phyloP scores from a whole-genome alignment of 2,329 filamentous ascomycete genomes.

The Emericellopsis cladophorae region DNA sequence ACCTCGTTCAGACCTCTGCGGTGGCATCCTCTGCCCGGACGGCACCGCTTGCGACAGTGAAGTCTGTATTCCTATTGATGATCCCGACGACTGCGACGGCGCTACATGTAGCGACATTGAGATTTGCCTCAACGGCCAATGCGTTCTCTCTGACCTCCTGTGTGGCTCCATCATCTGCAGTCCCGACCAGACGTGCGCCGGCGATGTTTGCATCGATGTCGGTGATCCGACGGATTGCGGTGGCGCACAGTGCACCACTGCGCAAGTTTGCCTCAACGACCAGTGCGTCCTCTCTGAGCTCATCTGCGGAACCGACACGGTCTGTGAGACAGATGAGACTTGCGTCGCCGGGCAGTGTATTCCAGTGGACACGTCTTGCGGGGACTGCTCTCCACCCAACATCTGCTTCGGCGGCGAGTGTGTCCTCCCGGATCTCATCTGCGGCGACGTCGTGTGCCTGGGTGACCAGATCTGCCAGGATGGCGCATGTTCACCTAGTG shows the following conservation, averaged over 20 bases:
- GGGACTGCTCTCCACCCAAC: not conserved
- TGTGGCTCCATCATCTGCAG: not conserved
- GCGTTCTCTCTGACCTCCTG: not conserved
- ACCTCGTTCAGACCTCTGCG: not conserved
- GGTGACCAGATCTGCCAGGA: not conserved
- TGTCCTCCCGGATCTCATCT: not conserved
- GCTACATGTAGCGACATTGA: not conserved
- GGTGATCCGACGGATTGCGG: no score
- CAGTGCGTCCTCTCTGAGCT: not conserved
- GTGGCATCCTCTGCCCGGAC: not conserved
- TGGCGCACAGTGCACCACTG: no score
- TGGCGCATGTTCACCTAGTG: not conserved
- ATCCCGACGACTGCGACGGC: not conserved
- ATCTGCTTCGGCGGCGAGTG: not conserved
- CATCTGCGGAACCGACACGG: not conserved
- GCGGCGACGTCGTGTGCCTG: not conserved
- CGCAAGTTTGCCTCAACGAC: not conserved
- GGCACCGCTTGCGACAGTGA: no score
- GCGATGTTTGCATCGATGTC: no score
- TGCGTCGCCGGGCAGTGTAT: not conserved
- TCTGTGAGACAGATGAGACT: not conserved
- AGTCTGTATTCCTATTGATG: no score
- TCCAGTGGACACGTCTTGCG: not conserved
- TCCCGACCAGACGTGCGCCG: no score
- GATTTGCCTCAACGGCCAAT: not conserved